Evolutionary conservation across 225 moss, liverwort and hornwort genomes (phyloP).

Genomic region (Physcomitrium patens): DNA sequence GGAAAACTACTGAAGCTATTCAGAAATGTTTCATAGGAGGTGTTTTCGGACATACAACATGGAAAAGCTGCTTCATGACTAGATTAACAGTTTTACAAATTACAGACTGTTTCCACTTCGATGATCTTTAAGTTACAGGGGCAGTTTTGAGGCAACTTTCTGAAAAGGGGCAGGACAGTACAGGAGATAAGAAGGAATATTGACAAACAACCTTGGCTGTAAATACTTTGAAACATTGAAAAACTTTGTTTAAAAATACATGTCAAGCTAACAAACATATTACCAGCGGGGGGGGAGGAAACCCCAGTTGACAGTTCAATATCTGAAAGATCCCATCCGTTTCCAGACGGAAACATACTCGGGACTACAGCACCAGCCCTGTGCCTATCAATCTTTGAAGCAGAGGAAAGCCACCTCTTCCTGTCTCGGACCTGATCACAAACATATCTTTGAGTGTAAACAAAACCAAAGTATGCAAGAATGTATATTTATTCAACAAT

Average conservation of each 20-base stretch:
- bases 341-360: constrained; percentile 93
- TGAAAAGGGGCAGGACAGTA: constrained; percentile 1
- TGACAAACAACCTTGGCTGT: not conserved
- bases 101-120: not conserved
- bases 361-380: constrained; percentile 84
- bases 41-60: not conserved
- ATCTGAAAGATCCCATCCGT: constrained; percentile 69
- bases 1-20: not conserved
- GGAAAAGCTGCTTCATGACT: no score
- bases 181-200: not conserved
- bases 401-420: constrained; percentile 79
- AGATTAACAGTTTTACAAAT: not conserved
- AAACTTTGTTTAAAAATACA: not conserved
- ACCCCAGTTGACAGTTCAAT: constrained; percentile 31
- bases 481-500: not conserved
- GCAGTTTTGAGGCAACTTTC: not conserved
- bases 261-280: constrained; percentile 10
- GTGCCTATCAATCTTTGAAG: constrained; percentile 74
- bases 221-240: not conserved
- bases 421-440: constrained; percentile 77
- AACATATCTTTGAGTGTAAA: constrained; percentile 30
- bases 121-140: not conserved
- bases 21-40: not conserved
- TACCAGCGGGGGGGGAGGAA: constrained; percentile 39
- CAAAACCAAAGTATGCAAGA: not conserved